phyloP scores from a whole-genome alignment of 805 yeast species.

The Candida broadrunensis region DNA sequence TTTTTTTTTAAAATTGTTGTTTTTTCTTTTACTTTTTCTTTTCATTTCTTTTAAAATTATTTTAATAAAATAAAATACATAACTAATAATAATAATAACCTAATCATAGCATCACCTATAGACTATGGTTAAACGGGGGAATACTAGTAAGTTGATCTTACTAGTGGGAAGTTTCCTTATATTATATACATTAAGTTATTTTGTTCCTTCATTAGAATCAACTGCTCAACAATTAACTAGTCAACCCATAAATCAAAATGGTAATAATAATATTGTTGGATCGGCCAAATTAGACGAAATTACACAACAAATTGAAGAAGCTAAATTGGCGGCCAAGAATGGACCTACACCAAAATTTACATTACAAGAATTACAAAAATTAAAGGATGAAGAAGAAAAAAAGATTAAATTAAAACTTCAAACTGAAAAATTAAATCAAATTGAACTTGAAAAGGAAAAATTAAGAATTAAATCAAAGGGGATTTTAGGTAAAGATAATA shows the following conservation, averaged over 20 bases:
- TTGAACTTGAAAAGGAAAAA: neutral
- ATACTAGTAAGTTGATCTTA: neutral
- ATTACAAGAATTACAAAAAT: neutral
- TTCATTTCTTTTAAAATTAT: too few relatives aligned
- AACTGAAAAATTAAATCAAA: neutral
- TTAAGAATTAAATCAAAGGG: too few relatives aligned
- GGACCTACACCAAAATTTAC: neutral
- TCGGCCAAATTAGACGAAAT: neutral
- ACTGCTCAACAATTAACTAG: too few relatives aligned
- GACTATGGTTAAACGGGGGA: neutral
- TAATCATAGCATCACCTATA: too few relatives aligned
- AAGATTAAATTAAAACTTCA: neutral
- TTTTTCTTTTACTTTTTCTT: too few relatives aligned
- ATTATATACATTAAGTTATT: neutral
- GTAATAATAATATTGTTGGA: too few relatives aligned
- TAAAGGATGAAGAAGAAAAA: neutral
- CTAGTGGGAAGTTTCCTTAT: neutral
- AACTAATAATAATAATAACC: too few relatives aligned
- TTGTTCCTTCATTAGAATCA: neutral
- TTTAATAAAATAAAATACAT: too few relatives aligned
- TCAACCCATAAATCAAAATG: too few relatives aligned
- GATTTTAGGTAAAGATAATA: too few relatives aligned
- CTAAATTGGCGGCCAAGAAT: neutral
- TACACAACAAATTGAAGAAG: neutral
- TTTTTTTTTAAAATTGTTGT: too few relatives aligned